These are phyloP conservation scores for Aquilaria sinensis DNA, from an alignment of 345 rosid genomes.

Conservation along the genomic window DNA sequence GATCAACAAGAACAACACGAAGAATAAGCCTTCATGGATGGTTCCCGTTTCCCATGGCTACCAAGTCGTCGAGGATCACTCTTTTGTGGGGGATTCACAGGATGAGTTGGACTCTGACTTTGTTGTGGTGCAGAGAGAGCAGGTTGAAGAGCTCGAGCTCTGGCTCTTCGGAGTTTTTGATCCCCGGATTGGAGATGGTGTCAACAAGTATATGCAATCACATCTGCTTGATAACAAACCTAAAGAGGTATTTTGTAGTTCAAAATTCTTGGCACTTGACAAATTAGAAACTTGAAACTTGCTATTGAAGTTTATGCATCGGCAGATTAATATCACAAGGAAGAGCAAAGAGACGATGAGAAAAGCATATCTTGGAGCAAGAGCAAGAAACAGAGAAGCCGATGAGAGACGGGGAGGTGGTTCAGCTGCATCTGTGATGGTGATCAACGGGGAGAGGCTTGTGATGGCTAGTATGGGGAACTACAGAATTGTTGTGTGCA, in stretches of 20 bases:
- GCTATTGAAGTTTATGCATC: not conserved
- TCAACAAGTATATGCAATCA: slow-evolving; percentile 49
- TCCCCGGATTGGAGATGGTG: slow-evolving; percentile 36
- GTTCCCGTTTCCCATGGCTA: slow-evolving; percentile 57
- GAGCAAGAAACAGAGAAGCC: slow-evolving; percentile 37
- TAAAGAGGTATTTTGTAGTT: slow-evolving; percentile 29
- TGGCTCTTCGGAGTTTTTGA: slow-evolving; percentile 68
- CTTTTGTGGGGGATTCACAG: slow-evolving; percentile 9
- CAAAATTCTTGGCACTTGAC: too few species aligned
- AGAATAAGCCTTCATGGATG: slow-evolving; percentile 57
- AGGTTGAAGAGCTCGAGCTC: slow-evolving; percentile 46
- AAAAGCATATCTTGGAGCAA: slow-evolving; percentile 48
- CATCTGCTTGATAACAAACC: slow-evolving; percentile 44
- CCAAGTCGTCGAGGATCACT: slow-evolving; percentile 37
- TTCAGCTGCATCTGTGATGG: slow-evolving; percentile 55
- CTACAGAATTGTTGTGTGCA: slow-evolving; percentile 50
- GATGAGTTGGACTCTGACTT: slow-evolving; percentile 25
- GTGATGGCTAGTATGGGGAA: slow-evolving; percentile 56
- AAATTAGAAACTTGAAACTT: not conserved
- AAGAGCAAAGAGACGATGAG: slow-evolving; percentile 48
- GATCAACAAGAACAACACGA: not conserved
- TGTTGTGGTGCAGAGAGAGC: slow-evolving; percentile 56
- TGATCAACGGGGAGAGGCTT: slow-evolving; percentile 67
- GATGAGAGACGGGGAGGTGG: slow-evolving; percentile 29
- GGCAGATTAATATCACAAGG: slow-evolving; percentile 41